phyloP scores from a whole-genome alignment of 148 eudicot species.

The Silene uniflora region DNA sequence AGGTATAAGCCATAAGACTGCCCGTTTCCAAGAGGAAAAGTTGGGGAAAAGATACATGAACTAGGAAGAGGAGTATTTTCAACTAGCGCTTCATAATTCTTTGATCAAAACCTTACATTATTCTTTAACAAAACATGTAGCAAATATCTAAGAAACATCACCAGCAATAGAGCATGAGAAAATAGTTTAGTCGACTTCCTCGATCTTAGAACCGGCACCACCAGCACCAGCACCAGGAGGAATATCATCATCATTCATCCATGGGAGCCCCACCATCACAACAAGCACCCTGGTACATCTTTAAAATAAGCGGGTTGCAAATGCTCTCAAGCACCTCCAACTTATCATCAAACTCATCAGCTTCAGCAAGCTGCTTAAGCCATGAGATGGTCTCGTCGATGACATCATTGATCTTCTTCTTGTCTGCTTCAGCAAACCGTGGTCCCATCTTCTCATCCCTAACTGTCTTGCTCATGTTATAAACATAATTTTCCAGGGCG shows the following conservation, averaged over 20 bases:
- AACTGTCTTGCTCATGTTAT: slow-evolving; percentile 29
- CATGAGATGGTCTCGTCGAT: slow-evolving; percentile 25
- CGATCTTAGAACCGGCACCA: slow-evolving; percentile 34
- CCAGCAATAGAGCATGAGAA: too few relatives aligned
- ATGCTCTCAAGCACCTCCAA: slow-evolving; percentile 29
- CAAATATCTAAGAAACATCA: too few relatives aligned
- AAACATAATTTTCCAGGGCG: slow-evolving; percentile 26
- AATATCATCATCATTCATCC: slow-evolving; percentile 19
- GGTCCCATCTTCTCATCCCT: slow-evolving; percentile 30
- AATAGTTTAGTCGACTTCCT: slow-evolving; percentile 30
- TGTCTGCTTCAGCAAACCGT: background rate
- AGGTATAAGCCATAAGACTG: too few relatives aligned
- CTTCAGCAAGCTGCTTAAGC: slow-evolving; percentile 29
- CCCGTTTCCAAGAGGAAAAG: too few relatives aligned
- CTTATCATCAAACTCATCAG: slow-evolving; percentile 31
- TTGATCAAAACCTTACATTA: too few relatives aligned
- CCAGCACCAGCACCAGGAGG: slow-evolving; percentile 13
- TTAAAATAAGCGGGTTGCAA: slow-evolving; percentile 31
- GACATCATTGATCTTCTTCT: slow-evolving; percentile 31
- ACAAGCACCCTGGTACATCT: slow-evolving; percentile 33
- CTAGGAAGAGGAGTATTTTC: too few relatives aligned
- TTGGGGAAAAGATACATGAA: too few relatives aligned
- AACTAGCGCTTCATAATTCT: too few relatives aligned
- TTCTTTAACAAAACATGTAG: too few relatives aligned
- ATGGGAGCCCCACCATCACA: slow-evolving; percentile 27